Evolutionary conservation across 257 asterid genomes (phyloP).

Genomic region (Plantago elongata): DNA sequence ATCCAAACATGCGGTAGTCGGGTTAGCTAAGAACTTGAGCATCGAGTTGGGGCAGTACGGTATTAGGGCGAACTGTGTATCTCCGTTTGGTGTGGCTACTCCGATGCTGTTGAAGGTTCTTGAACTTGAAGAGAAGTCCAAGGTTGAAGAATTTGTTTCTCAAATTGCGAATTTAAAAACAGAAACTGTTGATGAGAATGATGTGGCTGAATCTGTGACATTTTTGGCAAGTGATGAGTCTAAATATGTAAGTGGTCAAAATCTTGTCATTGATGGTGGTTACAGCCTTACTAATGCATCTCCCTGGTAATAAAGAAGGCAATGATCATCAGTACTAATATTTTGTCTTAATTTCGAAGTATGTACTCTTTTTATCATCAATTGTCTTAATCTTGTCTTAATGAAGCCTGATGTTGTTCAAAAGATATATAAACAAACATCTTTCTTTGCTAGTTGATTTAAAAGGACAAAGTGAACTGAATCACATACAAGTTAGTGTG

Average conservation of each 20-base stretch:
- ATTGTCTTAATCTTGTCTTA: too few species aligned
- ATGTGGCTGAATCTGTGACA: neutral
- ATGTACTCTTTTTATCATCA: too few species aligned
- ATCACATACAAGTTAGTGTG: too few species aligned
- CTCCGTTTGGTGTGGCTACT: neutral
- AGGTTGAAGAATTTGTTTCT: neutral
- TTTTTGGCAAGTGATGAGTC: neutral
- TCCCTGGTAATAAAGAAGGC: neutral
- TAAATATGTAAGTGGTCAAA: neutral
- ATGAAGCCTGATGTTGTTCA: too few species aligned
- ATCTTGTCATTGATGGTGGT: neutral
- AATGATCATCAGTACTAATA: too few species aligned
- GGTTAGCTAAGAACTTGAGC: neutral
- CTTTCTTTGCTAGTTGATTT: too few species aligned
- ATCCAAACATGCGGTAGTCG: neutral
- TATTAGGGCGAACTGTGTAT: neutral
- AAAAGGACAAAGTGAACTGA: too few species aligned
- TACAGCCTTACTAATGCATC: neutral
- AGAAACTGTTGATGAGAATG: neutral
- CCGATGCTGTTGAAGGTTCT: neutral
- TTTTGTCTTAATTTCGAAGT: too few species aligned
- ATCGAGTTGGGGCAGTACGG: slow-evolving; percentile 1
- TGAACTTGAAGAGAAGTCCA: neutral
- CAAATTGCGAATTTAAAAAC: neutral
- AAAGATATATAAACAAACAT: too few species aligned